Evolutionary conservation across 108 stramenopile species (phyloP).

Genomic region (Nitzschia sp.): DNA sequence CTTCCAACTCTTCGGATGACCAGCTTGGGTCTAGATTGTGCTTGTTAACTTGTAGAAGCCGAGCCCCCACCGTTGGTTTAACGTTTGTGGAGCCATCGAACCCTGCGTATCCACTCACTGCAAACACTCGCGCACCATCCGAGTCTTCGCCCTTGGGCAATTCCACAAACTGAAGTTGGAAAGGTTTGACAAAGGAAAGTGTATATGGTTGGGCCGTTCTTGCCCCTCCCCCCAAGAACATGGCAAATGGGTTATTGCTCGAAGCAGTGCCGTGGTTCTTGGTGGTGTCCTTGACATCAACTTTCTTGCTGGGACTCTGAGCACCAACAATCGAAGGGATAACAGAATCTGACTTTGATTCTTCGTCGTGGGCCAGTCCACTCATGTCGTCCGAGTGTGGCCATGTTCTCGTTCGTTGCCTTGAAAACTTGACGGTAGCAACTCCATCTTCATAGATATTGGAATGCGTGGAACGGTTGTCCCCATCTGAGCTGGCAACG

Average conservation of each 20-base stretch:
- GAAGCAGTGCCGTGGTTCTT: background rate
- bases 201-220: conserved; percentile 19
- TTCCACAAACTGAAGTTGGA: conserved; percentile 25
- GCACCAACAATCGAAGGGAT: background rate
- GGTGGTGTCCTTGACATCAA: background rate
- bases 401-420: conserved; percentile 5
- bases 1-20: conserved; percentile 15
- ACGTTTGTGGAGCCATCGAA: conserved; percentile 26
- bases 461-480: conserved; percentile 3
- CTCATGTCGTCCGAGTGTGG: background rate
- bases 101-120: conserved; percentile 30
- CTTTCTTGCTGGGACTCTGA: background rate
- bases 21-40: conserved; percentile 4
- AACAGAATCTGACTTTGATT: no score
- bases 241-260: conserved; percentile 17
- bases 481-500: background rate
- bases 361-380: background rate
- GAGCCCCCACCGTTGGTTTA: conserved; percentile 34
- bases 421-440: conserved; percentile 20
- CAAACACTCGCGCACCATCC: conserved; percentile 16
- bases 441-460: conserved; percentile 19
- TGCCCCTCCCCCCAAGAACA: conserved; percentile 9
- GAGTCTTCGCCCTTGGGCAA: background rate
- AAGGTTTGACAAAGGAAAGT: conserved; percentile 17
- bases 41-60: conserved; percentile 26